Evolutionary conservation across 2,329 filamentous ascomycete species (phyloP).

Genomic region (Venturia carpophila): DNA sequence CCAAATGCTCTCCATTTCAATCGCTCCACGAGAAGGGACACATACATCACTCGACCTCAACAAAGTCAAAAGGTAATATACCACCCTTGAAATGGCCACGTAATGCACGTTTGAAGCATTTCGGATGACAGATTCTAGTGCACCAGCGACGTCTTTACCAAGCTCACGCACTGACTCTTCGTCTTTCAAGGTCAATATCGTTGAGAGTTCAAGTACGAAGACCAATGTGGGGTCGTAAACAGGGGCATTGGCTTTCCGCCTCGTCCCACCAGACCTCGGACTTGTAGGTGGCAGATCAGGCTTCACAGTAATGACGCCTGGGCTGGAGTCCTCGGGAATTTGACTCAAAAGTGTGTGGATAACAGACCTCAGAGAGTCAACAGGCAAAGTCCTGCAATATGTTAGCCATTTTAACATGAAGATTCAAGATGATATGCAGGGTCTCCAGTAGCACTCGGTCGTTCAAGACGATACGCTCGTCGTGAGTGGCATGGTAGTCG

Average conservation of each 20-base stretch:
- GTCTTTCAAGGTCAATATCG: constrained; percentile 70
- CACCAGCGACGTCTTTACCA: constrained; percentile 71
- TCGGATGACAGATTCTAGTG: constrained; percentile 71
- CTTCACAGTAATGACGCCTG: constrained; percentile 81
- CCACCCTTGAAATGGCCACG: constrained; percentile 72
- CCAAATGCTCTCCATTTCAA: not conserved
- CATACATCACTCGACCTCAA: constrained; percentile 65
- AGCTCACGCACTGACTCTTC: constrained; percentile 62
- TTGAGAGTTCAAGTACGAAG: constrained; percentile 87
- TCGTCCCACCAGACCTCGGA: constrained; percentile 46
- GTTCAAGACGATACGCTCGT: no score
- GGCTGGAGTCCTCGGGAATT: constrained; percentile 76
- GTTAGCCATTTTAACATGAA: constrained; percentile 25
- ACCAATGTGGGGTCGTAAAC: constrained; percentile 79
- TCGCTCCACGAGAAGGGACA: constrained; percentile 45
- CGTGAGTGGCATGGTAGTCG: no score
- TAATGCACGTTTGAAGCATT: constrained; percentile 73
- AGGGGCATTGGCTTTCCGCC: constrained; percentile 30
- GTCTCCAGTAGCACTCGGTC: no score
- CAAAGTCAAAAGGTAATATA: constrained; percentile 79
- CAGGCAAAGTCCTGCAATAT: constrained; percentile 49
- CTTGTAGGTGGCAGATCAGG: constrained; percentile 64
- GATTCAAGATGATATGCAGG: no score
- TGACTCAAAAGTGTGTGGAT: constrained; percentile 69
- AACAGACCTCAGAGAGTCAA: constrained; percentile 51